Evolutionary conservation across 2,329 filamentous ascomycete species (phyloP), one percentile per base, ranked within the genome.

Genomic region (Hymenoscyphus repandus): DNA sequence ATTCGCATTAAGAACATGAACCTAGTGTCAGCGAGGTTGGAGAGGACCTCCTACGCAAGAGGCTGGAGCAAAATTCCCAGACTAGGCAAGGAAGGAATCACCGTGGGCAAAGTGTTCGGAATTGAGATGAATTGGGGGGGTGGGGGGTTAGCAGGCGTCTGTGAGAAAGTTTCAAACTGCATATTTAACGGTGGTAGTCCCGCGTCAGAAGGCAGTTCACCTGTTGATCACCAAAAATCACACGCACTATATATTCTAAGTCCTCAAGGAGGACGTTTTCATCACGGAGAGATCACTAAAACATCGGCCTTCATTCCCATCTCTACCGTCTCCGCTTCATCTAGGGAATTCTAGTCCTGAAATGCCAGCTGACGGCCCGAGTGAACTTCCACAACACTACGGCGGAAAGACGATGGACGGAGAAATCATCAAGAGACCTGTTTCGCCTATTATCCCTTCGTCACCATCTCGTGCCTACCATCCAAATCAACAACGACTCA

Each of bases 331-430:
- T 39, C 49, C 46, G 13, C 37, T 54, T n/a, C 45, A 49, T 13
- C 49, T 55, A 31, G 43, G 52, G 33, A 22, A 33, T 2, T 47
- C 54, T 32, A 2, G 48, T 12, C 43, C 53, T 53, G 46, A 51
- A 18, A 59, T 55, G 54, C 49, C 52, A 9, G 49, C 45, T 36
- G 57, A 58, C 40, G 50, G 46, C 10, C 49, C 54, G 32, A 61
- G 53, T 45, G 58, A 60, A 42, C 54, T 55, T n/a, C 56, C 58
- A 11, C 45, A 50, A 20, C 50, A 57, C 38, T 54, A 59, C 49
- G 59, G 50, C 33, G 38, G 50, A 6, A 60, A 53, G 45, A 58
- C 52, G 3, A 34, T 42, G 7, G 56, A 58, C n/a, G 56, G 59
- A 13, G 56, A 60, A 43, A 36, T 62, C 13, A 47, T 60, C 30